Evolutionary conservation across 768 basidiomycete species (phyloP), one percentile per base, ranked within the genome.

Genomic region (Rhodotorula babjevae): DNA sequence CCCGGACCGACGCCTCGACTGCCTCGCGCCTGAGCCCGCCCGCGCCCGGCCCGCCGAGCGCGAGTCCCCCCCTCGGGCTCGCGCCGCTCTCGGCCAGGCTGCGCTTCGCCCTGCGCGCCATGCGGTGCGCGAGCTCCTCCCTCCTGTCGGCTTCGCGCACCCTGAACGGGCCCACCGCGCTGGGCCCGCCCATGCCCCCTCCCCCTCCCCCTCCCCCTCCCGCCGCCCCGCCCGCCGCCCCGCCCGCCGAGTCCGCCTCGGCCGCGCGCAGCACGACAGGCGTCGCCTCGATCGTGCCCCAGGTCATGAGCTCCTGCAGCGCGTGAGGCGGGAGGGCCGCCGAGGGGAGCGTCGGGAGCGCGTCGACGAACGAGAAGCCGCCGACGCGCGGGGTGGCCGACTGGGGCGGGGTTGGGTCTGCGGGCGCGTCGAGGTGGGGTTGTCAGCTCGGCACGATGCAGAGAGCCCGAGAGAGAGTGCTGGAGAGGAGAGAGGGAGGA

Each of bases 301-400:
- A 94, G 21, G 96, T 99, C 90, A 98, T 93, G 25, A 99, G 86
- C 76, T 97, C 89, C 78, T 93, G 92, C 63, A 98, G 85, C 1
- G 91, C 90, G 10, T 84, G 83, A 3, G 93, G 87, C 1, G 91
- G 91, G 59, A 97, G 85, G 77, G 91, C 84, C 11, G 87, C 85
- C 0, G 93, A 88, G 14, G 90, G 90, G 3, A 93, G 93, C 0
- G 93, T 92, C 7, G 96, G 95, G 18, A 95, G 81, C 67, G 87
- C 87, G 23, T 92, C 88, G 31, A 99, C 88, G 29, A 96, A 87
- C 6, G 89, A 84, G 80, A 91, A 92, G 21, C 84, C 84, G 71
- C 79, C 83, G 57, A 84, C 79, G 52, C 73, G 76, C 7, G 84
- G 83, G 65, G 79, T 80, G 0, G 63, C 50, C 4, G 75, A 65